Percentiles rank a stretch among this genome's conserved stretches.
These are phyloP conservation scores for Colletotrichum theobromicola DNA, from an alignment of 2,329 filamentous ascomycete genomes.

Conservation along the genomic window DNA sequence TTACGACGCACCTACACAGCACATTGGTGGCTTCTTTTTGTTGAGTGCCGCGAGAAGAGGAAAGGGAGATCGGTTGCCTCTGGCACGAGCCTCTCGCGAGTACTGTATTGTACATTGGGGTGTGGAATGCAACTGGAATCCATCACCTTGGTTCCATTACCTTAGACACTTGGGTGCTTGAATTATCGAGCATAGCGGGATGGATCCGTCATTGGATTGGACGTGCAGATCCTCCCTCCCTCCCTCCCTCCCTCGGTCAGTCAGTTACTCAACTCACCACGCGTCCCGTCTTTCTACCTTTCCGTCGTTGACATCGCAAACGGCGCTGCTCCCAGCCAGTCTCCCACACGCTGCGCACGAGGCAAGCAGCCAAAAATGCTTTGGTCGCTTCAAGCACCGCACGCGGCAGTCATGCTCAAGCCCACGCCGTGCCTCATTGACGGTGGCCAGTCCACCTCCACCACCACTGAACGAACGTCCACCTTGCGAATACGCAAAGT, in stretches of 20 bases:
- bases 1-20: background rate
- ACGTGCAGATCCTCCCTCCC: background rate
- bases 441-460: background rate
- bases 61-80: background rate
- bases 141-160: constrained; percentile 1
- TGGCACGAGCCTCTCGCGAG: background rate
- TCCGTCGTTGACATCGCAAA: background rate
- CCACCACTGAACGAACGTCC: background rate
- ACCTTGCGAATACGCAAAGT: background rate
- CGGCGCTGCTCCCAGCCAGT: constrained; percentile 2
- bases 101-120: background rate
- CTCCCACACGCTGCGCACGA: constrained; percentile 8
- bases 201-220: background rate
- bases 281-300: background rate
- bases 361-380: constrained; percentile 1
- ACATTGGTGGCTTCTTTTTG: background rate
- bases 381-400: constrained; percentile 5
- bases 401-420: background rate
- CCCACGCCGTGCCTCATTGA: background rate
- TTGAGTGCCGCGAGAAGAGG: background rate
- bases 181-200: constrained; percentile 10
- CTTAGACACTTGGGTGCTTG: background rate
- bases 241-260: background rate
- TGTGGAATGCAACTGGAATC: constrained; percentile 15
- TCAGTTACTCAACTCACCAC: background rate